Evolutionary conservation across 208 protist genomes (phyloP).

Genomic region (Zelonia costaricensis): DNA sequence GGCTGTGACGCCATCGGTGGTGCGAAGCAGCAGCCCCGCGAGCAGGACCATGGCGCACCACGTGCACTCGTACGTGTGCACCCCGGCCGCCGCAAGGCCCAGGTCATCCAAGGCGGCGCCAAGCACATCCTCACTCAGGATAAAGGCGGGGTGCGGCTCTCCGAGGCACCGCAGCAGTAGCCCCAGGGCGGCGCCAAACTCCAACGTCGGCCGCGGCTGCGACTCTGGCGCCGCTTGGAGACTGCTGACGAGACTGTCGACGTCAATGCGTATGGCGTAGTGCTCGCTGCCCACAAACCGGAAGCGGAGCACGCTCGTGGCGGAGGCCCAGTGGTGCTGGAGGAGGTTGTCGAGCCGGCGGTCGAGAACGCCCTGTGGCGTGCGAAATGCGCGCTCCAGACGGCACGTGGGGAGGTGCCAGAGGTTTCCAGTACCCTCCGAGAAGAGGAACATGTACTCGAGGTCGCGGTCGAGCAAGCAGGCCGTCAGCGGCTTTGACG

Average conservation of each 20-base stretch:
- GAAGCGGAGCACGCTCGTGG: constrained; percentile 19
- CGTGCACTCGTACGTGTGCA: constrained; percentile 18
- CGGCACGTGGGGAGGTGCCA: constrained; percentile 82
- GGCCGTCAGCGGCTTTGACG: constrained; percentile 60
- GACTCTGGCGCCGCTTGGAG: constrained; percentile 7
- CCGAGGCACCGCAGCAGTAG: constrained; percentile 23
- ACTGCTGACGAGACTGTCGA: constrained; percentile 23
- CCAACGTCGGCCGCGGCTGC: constrained; percentile 1
- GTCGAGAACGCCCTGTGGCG: constrained; percentile 1
- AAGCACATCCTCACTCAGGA: constrained; percentile 13
- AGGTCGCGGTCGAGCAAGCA: constrained; percentile 47
- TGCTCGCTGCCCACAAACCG: constrained; percentile 25
- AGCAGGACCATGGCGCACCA: constrained; percentile 28
- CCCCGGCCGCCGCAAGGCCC: constrained; percentile 14
- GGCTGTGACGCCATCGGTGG: constrained; percentile 8
- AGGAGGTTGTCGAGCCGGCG: constrained; percentile 26
- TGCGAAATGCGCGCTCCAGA: constrained; percentile 60
- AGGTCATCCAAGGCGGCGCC: constrained; percentile 21
- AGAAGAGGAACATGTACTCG: constrained; percentile 65
- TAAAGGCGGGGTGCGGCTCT: constrained; percentile 10
- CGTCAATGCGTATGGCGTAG: constrained; percentile 33
- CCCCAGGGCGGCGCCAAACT: constrained; percentile 16
- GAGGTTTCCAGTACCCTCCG: constrained; percentile 51
- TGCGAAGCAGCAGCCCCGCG: constrained; percentile 19
- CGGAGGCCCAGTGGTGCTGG: constrained; percentile 31